Evolutionary conservation across 257 asterid species (phyloP).

Genomic region (Fraxinus excelsior): DNA sequence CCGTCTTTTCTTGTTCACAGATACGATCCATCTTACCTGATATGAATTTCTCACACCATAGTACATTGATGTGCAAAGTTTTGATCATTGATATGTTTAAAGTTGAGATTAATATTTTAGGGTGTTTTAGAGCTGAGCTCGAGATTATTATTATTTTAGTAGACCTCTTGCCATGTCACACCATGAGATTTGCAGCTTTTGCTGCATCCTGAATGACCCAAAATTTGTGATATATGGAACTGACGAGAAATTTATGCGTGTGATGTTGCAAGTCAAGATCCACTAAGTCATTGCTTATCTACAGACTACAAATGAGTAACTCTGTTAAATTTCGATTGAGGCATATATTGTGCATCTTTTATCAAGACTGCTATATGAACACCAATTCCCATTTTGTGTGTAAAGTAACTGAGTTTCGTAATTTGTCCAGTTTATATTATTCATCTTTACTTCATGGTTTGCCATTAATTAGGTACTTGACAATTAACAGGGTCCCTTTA

Average conservation of each 20-base stretch:
- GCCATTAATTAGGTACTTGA: constrained; percentile 31
- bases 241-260: background rate
- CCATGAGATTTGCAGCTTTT: background rate
- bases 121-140: background rate
- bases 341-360: background rate
- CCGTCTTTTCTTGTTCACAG: background rate
- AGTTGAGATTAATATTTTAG: background rate
- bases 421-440: background rate
- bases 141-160: background rate
- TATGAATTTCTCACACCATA: too few species aligned
- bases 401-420: background rate
- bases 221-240: background rate
- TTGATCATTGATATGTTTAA: background rate
- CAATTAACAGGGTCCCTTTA: constrained; percentile 21
- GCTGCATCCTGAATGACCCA: background rate
- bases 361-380: constrained; percentile 9
- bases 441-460: background rate
- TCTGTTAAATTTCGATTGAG: background rate
- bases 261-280: background rate
- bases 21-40: background rate
- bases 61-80: background rate
- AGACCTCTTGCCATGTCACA: background rate
- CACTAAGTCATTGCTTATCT: background rate
- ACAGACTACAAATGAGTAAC: constrained; percentile 18
- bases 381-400: constrained; percentile 12